Evolutionary conservation across 495 filamentous ascomycete genomes (phyloP).

Genomic region (Thermothielavioides terrestris): DNA sequence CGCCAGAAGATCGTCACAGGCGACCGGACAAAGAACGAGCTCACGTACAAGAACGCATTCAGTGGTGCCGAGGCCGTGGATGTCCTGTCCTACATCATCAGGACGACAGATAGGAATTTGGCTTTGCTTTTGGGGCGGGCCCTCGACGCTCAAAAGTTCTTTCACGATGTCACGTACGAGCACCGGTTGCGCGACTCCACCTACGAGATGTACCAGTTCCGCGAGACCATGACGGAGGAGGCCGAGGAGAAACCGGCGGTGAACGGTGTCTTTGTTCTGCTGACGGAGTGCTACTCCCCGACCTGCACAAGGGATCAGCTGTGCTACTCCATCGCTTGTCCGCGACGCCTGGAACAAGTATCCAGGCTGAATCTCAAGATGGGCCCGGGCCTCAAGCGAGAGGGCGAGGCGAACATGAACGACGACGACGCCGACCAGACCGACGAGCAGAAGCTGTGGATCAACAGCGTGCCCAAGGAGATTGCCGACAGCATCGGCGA

Average conservation of each 20-base stretch:
- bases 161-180: conserved; percentile 98
- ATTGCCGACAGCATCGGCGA: conserved; percentile 82
- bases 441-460: conserved; percentile 98
- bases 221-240: conserved; percentile 85
- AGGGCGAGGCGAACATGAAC: conserved; percentile 64
- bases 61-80: conserved; percentile 92
- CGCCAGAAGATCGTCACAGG: conserved; percentile 71
- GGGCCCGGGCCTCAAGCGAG: conserved; percentile 74
- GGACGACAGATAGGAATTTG: conserved; percentile 91
- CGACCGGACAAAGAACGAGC: conserved; percentile 90
- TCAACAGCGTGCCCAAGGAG: conserved; percentile 95
- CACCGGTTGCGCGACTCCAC: conserved; percentile 87
- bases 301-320: conserved; percentile 91
- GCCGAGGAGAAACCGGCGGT: conserved; percentile 62
- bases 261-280: conserved; percentile 91
- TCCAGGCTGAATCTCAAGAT: conserved; percentile 86
- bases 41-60: conserved; percentile 96
- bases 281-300: conserved; percentile 96
- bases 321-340: conserved; percentile 98
- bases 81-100: conserved; percentile 86
- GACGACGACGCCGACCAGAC: conserved; percentile 78
- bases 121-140: conserved; percentile 88
- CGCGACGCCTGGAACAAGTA: conserved; percentile 88
- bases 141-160: conserved; percentile 97
- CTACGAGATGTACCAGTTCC: conserved; percentile 92